Evolutionary conservation across 2,329 filamentous ascomycete species (phyloP), one percentile per base, ranked within the genome.

Genomic region (Paraconiothyrium sp.): DNA sequence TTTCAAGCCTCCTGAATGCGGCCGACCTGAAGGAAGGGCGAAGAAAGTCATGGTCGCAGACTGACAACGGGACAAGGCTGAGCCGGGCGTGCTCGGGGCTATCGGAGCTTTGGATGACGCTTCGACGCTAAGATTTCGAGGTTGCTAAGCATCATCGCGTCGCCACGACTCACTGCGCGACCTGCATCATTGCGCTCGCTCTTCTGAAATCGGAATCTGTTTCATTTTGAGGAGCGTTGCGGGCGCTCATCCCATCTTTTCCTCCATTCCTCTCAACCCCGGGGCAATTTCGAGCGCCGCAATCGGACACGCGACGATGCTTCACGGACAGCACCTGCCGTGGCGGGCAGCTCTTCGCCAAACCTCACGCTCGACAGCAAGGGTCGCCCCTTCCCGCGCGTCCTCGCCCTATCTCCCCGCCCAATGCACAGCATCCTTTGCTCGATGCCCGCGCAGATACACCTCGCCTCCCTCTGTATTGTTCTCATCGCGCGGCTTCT

Each of bases 251-350:
- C 35, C 30, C 35, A 43, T 49, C 52, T 30, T 35, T 11, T 34
- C 27, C 16, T 41, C 35, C 30, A 27, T 47, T n/a, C 22, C 51
- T 56, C 39, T 54, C 50, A 27, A 55, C 43, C 59, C 60, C 66
- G 60, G 63, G 50, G 58, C 32, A 47, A 51, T 50, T 55, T 32
- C 58, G 13, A 57, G 39, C 52, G 54, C 43, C 43, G 54, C 43
- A 24, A 47, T 37, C 64, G 47, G 59, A 24, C 47, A 57, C 66
- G 63, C 46, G 61, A 46, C 46, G 52, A 90, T 90, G 88, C 83
- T 88, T 77, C 87, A 88, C 81, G 84, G 86, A 73, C 86, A 88
- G 79, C 86, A 85, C 68, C 79, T 89, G 73, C 86, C 87, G 80
- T 90, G 88, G 88, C 86, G 88, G 82, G 81, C 83, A 78, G 87